Evolutionary conservation across 257 asterid species (phyloP).

Genomic region (Penstemon newberryi): DNA sequence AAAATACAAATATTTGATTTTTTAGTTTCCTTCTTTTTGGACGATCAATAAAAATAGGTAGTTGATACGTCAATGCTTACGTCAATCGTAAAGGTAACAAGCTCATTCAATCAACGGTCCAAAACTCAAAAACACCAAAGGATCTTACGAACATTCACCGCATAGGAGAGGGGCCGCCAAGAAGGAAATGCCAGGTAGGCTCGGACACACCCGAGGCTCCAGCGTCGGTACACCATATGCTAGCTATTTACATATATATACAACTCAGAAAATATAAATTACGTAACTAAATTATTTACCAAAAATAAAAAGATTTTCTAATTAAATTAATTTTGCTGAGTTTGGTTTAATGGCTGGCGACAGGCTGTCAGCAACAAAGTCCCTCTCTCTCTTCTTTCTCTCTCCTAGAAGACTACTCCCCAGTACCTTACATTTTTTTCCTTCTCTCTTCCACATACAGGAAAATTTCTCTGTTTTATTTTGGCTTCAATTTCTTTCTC

Average conservation of each 20-base stretch:
- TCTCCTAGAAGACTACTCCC: conserved; percentile 35
- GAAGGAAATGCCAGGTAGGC: conserved; percentile 22
- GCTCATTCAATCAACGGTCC: too few relatives aligned
- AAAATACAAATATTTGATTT: too few relatives aligned
- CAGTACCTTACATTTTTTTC: conserved; percentile 35
- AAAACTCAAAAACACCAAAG: too few relatives aligned
- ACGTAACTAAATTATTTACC: neutral
- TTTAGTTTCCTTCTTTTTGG: too few relatives aligned
- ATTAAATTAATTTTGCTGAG: conserved; percentile 9
- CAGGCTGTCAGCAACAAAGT: conserved; percentile 92
- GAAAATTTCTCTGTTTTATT: conserved; percentile 23
- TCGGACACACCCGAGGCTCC: conserved; percentile 25
- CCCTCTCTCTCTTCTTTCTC: conserved; percentile 33
- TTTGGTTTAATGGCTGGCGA: conserved; percentile 69
- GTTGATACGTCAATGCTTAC: too few relatives aligned
- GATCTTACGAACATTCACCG: neutral
- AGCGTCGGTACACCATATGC: conserved; percentile 23
- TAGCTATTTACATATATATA: conserved; percentile 23
- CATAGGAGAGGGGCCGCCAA: neutral
- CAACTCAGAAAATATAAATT: conserved; percentile 2
- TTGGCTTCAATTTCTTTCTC: conserved; percentile 25
- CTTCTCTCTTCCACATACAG: conserved; percentile 19
- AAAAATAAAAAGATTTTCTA: neutral
- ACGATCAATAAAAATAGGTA: too few relatives aligned
- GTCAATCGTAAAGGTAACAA: too few relatives aligned